Evolutionary conservation across 345 rosid genomes (phyloP).

Genomic region (Moringa oleifera): DNA sequence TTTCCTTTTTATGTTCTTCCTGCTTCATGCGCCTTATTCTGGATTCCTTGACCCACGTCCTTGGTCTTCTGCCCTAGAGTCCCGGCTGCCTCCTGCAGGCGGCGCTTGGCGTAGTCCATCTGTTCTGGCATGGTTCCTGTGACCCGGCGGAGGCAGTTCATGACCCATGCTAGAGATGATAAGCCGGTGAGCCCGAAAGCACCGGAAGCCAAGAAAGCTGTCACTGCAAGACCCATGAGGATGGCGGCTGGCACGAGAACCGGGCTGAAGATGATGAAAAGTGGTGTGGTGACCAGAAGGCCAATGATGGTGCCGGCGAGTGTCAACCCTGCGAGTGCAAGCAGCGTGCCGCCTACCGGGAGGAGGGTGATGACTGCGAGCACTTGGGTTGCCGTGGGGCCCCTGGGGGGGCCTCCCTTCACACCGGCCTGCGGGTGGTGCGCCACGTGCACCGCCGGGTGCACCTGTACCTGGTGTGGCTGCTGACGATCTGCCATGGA

Average conservation of each 20-base stretch:
- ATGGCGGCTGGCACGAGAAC: constrained; percentile 69
- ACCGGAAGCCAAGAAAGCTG: constrained; percentile 59
- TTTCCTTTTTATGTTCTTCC: too few species aligned
- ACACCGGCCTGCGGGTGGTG: constrained; percentile 36
- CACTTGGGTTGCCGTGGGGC: constrained; percentile 56
- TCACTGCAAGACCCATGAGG: constrained; percentile 43
- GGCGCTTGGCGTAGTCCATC: constrained; percentile 47
- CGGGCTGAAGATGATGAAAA: constrained; percentile 72
- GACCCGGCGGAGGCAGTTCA: constrained; percentile 29
- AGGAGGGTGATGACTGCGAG: constrained; percentile 45
- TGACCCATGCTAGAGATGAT: constrained; percentile 56
- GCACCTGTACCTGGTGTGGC: constrained; percentile 58
- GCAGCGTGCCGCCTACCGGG: constrained; percentile 58
- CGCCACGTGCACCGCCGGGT: constrained; percentile 42
- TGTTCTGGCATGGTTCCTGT: constrained; percentile 35
- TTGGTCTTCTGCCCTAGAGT: constrained; percentile 58
- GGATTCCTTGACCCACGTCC: constrained; percentile 56
- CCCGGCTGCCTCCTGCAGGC: constrained; percentile 31
- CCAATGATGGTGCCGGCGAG: constrained; percentile 62
- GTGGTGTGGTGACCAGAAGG: constrained; percentile 48
- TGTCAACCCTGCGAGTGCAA: constrained; percentile 59
- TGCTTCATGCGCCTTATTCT: constrained; percentile 48
- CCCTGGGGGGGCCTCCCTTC: constrained; percentile 20
- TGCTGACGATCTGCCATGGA: constrained; percentile 50
- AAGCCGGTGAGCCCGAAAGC: constrained; percentile 70